A percentile compares a stretch with the other conserved stretches of the same genome.
Conservation (phyloP, 345 rosid genomes). For the Triadica sebifera region DNA sequence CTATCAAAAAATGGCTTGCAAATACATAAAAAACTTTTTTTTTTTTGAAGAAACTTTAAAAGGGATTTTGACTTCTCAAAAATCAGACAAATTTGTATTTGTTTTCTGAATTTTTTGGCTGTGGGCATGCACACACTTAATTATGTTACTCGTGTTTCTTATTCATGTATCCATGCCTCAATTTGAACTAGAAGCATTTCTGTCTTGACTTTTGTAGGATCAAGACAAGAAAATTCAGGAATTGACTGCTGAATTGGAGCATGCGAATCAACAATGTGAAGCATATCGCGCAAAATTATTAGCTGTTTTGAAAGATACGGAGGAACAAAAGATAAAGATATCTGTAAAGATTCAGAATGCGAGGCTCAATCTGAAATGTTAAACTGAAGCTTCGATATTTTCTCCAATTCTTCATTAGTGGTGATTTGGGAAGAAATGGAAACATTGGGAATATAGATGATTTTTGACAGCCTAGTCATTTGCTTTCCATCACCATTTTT, state of each 20-base stretch:
- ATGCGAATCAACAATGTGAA: conserved; percentile 58
- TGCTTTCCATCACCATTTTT: not conserved
- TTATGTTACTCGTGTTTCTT: not conserved
- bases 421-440: not conserved
- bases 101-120: not conserved
- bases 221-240: conserved; percentile 61
- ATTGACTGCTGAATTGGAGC: conserved; percentile 60
- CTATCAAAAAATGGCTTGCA: not conserved
- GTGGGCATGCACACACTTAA: not conserved
- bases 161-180: not conserved
- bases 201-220: conserved; percentile 30
- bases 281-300: conserved; percentile 66
- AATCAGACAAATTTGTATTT: not conserved
- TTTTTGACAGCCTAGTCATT: too few species aligned
- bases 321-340: conserved; percentile 77
- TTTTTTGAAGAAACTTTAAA: not conserved
- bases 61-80: not conserved
- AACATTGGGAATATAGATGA: not conserved
- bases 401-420: not conserved
- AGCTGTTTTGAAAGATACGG: conserved; percentile 77
- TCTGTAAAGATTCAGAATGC: conserved; percentile 83
- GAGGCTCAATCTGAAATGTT: conserved; percentile 70
- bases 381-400: not conserved
- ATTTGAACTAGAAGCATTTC: not conserved
- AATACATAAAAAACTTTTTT: not conserved